Percentiles rank a stretch among this genome's conserved stretches.
Conservation (phyloP, 257 asterid species). For the Gentiana macrophylla region DNA sequence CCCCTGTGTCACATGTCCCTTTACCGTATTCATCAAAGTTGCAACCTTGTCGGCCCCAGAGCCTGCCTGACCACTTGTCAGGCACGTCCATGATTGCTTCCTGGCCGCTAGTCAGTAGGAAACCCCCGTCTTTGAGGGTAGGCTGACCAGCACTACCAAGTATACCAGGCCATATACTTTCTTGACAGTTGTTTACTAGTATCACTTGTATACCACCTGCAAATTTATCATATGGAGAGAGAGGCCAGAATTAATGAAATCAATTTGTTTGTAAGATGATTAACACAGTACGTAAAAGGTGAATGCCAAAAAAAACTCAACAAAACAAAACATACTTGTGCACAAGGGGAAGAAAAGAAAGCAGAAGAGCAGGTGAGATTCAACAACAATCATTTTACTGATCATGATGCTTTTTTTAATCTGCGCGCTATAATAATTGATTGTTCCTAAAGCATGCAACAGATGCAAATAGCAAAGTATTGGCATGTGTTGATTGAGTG, state of each 20-base stretch:
- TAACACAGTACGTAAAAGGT: not conserved
- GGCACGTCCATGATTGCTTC: constrained; percentile 59
- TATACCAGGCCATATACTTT: constrained; percentile 82
- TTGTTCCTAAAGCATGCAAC: not conserved
- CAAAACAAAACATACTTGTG: constrained; percentile 24
- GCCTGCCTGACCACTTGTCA: constrained; percentile 78
- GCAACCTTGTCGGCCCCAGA: constrained; percentile 81
- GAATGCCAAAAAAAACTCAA: not conserved
- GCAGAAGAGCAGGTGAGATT: constrained; percentile 13
- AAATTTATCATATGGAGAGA: not conserved
- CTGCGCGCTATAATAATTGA: too few species aligned
- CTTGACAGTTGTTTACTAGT: constrained; percentile 78
- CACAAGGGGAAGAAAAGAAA: constrained; percentile 25
- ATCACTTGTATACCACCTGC: constrained; percentile 79
- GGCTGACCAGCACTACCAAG: constrained; percentile 67
- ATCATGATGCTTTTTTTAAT: not conserved
- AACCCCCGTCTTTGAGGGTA: constrained; percentile 61
- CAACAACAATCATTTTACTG: constrained; percentile 24
- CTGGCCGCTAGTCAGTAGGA: constrained; percentile 45
- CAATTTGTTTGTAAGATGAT: not conserved
- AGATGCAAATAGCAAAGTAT: not conserved
- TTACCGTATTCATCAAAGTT: constrained; percentile 35
- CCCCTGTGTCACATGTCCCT: constrained; percentile 80
- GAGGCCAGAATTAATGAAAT: not conserved
- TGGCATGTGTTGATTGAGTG: too few species aligned